Base-by-base conservation (phyloP, 2,329 filamentous ascomycete genomes). In the Sclerotinia sclerotiorum region DNA sequence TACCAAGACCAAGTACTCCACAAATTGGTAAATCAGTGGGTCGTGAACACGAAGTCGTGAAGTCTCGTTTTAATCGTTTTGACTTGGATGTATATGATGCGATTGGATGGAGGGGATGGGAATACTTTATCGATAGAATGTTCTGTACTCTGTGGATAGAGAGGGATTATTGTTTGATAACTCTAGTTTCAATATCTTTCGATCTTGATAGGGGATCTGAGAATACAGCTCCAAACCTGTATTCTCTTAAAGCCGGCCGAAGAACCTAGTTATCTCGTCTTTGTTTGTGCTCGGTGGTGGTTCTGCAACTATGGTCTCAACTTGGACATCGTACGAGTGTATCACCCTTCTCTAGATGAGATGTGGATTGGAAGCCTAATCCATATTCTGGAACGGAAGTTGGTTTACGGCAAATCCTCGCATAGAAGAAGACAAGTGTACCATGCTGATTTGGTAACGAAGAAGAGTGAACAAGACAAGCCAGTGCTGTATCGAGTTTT, bases 21-120 rank as follows among this genome's bases (percentile, higher is more conserved):
- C 32, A 24, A 39, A 21, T 63, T 49, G 60, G 29, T 13, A 51
- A 52, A 60, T 60, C 60, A 51, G 60, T 39, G 46, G 60, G 29
- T 51, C 60, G n/a, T 24, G 46, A 63, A 63, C 29, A 51, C 29
- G 29, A 51, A 39, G 21, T 39, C n/a, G n/a, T 42, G 7, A 39
- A 39, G 46, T 63, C 46, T 51, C 51, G 60, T 39, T 27, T 21
- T 39, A 27, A 32, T n/a, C 19, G 15, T 15, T 21, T 29, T 51
- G 11, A 24, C 35, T 51, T 49, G 19, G 11, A 32, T 3, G 32
- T 13, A 6, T 10, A 27, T 35, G 10, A 15, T 62, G 21, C 29
- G 46, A 62, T 51, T 19, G 21, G 21, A 17, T 35, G n/a, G 15
- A 46, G 44, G 15, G 29, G 11, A 2, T 49, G 49, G 15, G 8